Conservation (phyloP, 2,329 filamentous ascomycete species). For the Aspergillus pseudonomiae region DNA sequence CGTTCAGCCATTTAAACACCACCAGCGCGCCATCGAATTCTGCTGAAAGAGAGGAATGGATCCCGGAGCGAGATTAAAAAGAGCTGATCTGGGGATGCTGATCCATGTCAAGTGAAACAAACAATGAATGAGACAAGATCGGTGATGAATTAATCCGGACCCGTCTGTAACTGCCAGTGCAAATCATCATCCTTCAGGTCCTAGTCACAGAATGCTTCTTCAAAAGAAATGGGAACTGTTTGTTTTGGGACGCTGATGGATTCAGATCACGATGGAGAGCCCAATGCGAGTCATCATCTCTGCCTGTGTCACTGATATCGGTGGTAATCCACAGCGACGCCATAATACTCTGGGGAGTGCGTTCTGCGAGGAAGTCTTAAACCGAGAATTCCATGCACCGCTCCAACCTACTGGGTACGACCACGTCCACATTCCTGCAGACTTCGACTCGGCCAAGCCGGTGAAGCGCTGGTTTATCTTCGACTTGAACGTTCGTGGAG, state of each 20-base stretch:
- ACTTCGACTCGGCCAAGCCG: slow-evolving; percentile 20
- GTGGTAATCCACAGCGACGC: slow-evolving; percentile 21
- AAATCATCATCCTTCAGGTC: not conserved
- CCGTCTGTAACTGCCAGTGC: not conserved
- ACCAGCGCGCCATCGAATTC: not conserved
- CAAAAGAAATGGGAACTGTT: not conserved
- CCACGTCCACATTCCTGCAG: slow-evolving; percentile 24
- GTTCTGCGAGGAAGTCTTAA: slow-evolving; percentile 16
- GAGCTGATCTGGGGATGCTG: not conserved
- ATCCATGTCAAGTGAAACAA: slow-evolving; percentile 6
- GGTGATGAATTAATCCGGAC: slow-evolving; percentile 3
- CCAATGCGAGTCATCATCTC: slow-evolving; percentile 20
- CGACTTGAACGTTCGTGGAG: slow-evolving; percentile 18
- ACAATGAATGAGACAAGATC: not conserved
- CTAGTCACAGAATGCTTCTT: no score
- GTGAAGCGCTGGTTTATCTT: slow-evolving; percentile 26
- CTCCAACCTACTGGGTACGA: slow-evolving; percentile 22
- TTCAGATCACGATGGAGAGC: not conserved
- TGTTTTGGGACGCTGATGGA: not conserved
- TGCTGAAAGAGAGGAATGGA: not conserved
- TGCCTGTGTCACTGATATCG: slow-evolving; percentile 23
- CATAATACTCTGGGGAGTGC: slow-evolving; percentile 21
- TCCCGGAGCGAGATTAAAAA: not conserved
- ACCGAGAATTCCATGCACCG: slow-evolving; percentile 17
- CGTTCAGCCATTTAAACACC: not conserved